These are phyloP conservation scores for Saccharomycopsis sp. DNA, from an alignment of 805 yeast species.

Conservation along the genomic window DNA sequence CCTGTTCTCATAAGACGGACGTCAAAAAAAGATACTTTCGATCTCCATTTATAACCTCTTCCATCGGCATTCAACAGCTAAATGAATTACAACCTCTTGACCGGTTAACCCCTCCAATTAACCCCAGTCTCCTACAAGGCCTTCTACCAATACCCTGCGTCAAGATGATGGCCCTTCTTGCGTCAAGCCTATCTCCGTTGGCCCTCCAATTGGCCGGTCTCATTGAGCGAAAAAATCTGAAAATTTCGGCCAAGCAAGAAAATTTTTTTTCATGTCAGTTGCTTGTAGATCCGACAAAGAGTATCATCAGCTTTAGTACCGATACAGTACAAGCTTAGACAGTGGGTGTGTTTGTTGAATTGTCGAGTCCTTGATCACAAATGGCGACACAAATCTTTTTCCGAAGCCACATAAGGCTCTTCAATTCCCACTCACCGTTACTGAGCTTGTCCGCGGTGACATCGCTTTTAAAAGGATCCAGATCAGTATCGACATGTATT, in stretches of 20 bases:
- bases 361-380: not conserved
- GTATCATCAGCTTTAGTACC: no score
- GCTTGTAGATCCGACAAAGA: not conserved
- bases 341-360: no score
- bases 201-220: not conserved
- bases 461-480: not conserved
- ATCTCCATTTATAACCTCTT: no score
- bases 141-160: no score
- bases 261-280: not conserved
- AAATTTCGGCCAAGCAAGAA: not conserved
- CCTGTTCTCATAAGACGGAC: no score
- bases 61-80: no score
- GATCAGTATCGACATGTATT: not conserved
- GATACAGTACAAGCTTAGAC: no score
- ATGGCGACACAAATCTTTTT: not conserved
- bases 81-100: no score
- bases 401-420: not conserved
- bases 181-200: not conserved
- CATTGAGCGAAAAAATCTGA: not conserved
- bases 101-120: no score
- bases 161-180: no score
- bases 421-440: not conserved
- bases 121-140: no score
- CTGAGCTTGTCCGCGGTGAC: not conserved
- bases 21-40: no score